Conservation (phyloP, 2,329 filamentous ascomycete species). For the Neurospora crassa region DNA sequence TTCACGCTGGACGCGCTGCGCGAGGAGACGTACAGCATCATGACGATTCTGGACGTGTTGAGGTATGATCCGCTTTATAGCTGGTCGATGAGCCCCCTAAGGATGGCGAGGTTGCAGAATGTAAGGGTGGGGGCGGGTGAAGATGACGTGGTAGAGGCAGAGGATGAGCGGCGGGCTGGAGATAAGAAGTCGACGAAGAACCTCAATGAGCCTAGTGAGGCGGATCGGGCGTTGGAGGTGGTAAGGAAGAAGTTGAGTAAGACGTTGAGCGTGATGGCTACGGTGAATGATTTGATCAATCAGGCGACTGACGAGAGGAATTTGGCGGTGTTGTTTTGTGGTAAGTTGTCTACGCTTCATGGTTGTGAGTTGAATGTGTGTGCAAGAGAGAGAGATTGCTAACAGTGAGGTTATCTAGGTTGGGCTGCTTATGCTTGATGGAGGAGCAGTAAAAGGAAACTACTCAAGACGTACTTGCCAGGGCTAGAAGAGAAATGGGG, state of each 20-base stretch:
- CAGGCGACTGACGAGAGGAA: conserved; percentile 91
- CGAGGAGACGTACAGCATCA: conserved; percentile 94
- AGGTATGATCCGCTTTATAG: conserved; percentile 96
- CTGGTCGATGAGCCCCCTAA: conserved; percentile 76
- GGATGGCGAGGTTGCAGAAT: conserved; percentile 55
- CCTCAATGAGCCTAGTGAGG: conserved; percentile 58
- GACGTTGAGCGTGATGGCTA: conserved; percentile 86
- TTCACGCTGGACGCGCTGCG: conserved; percentile 91
- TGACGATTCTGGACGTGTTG: conserved; percentile 95
- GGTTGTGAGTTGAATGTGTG: not conserved
- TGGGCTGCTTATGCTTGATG: conserved; percentile 37
- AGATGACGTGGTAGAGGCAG: conserved; percentile 27
- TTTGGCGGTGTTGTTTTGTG: conserved; percentile 79
- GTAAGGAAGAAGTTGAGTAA: conserved; percentile 95
- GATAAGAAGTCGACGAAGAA: conserved; percentile 27
- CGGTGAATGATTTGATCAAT: conserved; percentile 94
- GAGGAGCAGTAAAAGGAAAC: not conserved
- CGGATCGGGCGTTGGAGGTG: conserved; percentile 81
- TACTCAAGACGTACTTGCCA: not conserved
- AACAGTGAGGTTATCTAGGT: conserved; percentile 20
- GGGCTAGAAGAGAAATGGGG: not conserved
- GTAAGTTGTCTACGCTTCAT: conserved; percentile 31
- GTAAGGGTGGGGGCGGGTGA: conserved; percentile 41
- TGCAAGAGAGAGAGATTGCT: not conserved
- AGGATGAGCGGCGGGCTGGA: conserved; percentile 20